These are phyloP conservation scores for Colletotrichum camelliae DNA, from an alignment of 2,329 filamentous ascomycete species.

Conservation along the genomic window DNA sequence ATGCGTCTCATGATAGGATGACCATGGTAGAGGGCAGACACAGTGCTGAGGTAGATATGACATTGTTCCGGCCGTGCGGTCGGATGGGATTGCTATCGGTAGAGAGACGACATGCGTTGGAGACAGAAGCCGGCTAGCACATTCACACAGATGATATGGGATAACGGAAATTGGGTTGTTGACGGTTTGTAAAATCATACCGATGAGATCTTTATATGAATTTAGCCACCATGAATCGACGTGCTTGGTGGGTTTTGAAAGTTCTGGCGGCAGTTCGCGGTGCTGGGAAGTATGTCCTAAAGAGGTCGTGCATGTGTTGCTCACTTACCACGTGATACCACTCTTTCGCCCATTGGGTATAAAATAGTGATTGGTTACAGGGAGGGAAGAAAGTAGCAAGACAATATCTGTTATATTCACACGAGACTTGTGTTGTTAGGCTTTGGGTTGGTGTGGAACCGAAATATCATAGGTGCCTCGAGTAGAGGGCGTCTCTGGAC, in stretches of 20 bases:
- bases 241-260: background rate
- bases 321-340: background rate
- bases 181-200: background rate
- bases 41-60: too few species aligned
- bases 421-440: too few species aligned
- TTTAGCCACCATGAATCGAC: background rate
- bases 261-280: background rate
- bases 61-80: accelerated
- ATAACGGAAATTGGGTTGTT: too few species aligned
- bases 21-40: too few species aligned
- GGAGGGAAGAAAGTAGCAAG: too few species aligned
- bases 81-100: accelerated
- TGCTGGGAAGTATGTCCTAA: background rate
- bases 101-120: background rate
- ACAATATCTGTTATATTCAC: too few species aligned
- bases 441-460: too few species aligned
- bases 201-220: background rate
- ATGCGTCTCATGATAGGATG: too few species aligned
- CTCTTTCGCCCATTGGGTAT: background rate
- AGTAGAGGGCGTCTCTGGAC: background rate
- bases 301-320: background rate
- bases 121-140: too few species aligned
- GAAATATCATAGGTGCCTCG: too few species aligned
- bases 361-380: background rate
- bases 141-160: too few species aligned